Evolutionary conservation across 805 yeast species (phyloP), one percentile per base, ranked within the genome.

Genomic region (Teunomyces kruisii): DNA sequence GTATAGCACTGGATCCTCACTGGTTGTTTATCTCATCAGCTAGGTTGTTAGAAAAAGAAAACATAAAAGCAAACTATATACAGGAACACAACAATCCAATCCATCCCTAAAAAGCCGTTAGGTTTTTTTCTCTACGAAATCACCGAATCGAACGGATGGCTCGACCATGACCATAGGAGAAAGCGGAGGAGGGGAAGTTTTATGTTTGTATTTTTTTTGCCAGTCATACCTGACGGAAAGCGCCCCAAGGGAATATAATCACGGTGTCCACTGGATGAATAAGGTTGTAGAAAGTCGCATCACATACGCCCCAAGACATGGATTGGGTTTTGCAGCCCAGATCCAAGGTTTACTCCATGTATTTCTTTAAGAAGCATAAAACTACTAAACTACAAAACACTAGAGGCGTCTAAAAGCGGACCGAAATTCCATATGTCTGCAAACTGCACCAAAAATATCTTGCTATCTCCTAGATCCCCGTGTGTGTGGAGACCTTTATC

Each of bases 21-120:
- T 35, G n/a, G 38, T 35, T 35, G 38, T 35, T 35, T 35, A 35
- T 35, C 38, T 35, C 38, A 35, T 35, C 38, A 16, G n/a, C n/a
- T n/a, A n/a, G 12, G 28, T 26, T 3, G 12, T 35, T 13, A 13
- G 27, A 35, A 35, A 24, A 35, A 35, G 27, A 35, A 22, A 24
- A 7, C 22, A 17, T 10, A 22, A 32, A 32, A 19, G 16, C 12
- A 3, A 12, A 1, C 17, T 22, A 35, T 35, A 35, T 35, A 22
- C 38, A 35, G 38, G 38, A 35, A 6, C 10, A 7, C 6, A 15
- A 6, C 8, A 28, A 28, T 28, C 31, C 7, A 16, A 10, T 10
- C 22, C 22, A 31, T 10, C 7, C 15, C 4, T n/a, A 10, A 22
- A 10, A 9, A 14, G 22, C 36, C 36, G 36, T 22, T 14, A 17